Evolutionary conservation across 2,329 filamentous ascomycete species (phyloP).

Genomic region (Teratosphaeria zuluensis): DNA sequence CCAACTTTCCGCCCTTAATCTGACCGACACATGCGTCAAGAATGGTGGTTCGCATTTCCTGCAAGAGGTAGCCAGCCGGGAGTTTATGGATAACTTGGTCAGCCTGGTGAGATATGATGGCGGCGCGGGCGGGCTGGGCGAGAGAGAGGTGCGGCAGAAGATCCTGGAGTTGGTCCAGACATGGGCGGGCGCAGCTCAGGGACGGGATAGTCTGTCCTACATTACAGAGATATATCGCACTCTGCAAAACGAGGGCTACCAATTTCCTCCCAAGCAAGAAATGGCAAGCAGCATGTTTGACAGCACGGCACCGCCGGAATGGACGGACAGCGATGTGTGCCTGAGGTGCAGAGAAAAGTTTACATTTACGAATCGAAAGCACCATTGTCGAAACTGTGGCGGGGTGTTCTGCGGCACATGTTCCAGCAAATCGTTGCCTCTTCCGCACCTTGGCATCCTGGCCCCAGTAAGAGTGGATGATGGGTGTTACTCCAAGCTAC

Average conservation of each 20-base stretch:
- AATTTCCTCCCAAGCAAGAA: slow-evolving; percentile 76
- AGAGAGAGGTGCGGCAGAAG: slow-evolving; percentile 73
- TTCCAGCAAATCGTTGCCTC: slow-evolving; percentile 74
- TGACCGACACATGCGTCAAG: slow-evolving; percentile 97
- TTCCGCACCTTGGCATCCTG: slow-evolving; percentile 87
- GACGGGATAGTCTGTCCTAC: slow-evolving; percentile 71
- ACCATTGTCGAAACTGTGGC: slow-evolving; percentile 95
- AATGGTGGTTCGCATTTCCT: slow-evolving; percentile 96
- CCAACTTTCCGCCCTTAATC: slow-evolving; percentile 86
- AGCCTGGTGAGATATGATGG: slow-evolving; percentile 72
- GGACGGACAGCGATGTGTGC: slow-evolving; percentile 95
- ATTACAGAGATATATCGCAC: slow-evolving; percentile 78
- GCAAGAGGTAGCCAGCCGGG: slow-evolving; percentile 84
- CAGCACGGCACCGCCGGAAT: slow-evolving; percentile 94
- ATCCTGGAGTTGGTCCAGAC: slow-evolving; percentile 89
- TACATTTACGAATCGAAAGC: slow-evolving; percentile 95
- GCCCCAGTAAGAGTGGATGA: slow-evolving; percentile 91
- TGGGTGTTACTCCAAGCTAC: slow-evolving; percentile 84
- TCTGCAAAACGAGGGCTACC: slow-evolving; percentile 74
- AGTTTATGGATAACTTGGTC: slow-evolving; percentile 96
- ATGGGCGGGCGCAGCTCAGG: slow-evolving; percentile 85
- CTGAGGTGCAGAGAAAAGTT: slow-evolving; percentile 95
- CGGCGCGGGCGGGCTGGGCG: slow-evolving; percentile 48
- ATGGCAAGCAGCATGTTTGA: slow-evolving; percentile 97
- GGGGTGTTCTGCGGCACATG: slow-evolving; percentile 96